phyloP scores from a whole-genome alignment of 257 asterid species.

The Solanum verrucosum region DNA sequence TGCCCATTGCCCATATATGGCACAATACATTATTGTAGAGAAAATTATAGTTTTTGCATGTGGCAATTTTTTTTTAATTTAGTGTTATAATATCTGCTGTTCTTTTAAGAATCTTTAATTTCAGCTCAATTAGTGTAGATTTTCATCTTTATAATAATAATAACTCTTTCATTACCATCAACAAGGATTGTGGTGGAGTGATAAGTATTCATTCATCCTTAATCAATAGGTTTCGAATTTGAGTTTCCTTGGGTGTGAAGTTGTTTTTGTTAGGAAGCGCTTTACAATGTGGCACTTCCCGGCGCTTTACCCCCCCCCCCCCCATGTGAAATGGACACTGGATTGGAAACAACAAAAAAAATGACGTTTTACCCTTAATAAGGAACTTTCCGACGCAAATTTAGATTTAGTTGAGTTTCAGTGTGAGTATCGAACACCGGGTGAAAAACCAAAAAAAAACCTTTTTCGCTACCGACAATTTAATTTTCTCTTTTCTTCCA shows the following conservation, averaged over 20 bases:
- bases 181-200: rapidly evolving
- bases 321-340: too few relatives aligned
- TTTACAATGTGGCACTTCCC: too few relatives aligned
- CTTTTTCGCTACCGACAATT: not conserved
- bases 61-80: too few relatives aligned
- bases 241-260: rapidly evolving
- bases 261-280: rapidly evolving
- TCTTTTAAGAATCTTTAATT: not conserved
- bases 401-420: too few relatives aligned
- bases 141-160: too few relatives aligned
- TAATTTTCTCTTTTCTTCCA: too few relatives aligned
- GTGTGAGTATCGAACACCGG: rapidly evolving
- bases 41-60: not conserved
- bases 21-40: not conserved
- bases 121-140: not conserved
- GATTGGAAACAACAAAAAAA: too few relatives aligned
- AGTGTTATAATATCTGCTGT: not conserved
- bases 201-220: rapidly evolving
- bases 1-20: not conserved
- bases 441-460: rapidly evolving
- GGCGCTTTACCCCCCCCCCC: rapidly evolving
- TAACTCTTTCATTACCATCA: rapidly evolving
- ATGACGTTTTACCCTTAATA: too few relatives aligned
- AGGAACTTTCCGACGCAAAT: not conserved
- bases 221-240: rapidly evolving